Conservation (phyloP, 2,329 filamentous ascomycete species). For the Diaporthe ilicicola region DNA sequence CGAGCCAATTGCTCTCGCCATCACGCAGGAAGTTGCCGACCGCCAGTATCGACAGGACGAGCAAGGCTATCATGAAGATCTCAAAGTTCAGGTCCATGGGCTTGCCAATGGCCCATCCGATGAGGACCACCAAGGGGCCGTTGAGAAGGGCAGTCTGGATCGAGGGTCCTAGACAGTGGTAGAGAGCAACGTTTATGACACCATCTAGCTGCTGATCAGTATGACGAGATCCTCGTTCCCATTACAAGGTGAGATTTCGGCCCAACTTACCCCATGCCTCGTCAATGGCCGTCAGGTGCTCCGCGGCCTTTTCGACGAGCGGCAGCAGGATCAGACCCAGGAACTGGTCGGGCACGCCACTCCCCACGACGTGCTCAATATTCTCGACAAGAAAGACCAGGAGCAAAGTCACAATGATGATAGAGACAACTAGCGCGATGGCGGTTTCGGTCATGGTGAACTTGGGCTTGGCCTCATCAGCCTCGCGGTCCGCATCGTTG, state of each 20-base stretch:
- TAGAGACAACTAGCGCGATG: constrained; percentile 59
- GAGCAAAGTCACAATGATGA: constrained; percentile 28
- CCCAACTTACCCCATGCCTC: constrained; percentile 81
- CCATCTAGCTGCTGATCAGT: neutral
- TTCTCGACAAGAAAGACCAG: constrained; percentile 69
- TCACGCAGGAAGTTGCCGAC: constrained; percentile 89
- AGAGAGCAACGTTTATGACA: constrained; percentile 80
- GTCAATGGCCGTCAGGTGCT: constrained; percentile 84
- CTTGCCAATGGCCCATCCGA: constrained; percentile 80
- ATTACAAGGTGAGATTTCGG: neutral
- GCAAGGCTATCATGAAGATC: constrained; percentile 82
- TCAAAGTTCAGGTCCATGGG: constrained; percentile 85
- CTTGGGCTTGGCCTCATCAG: constrained; percentile 57
- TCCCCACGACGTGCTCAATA: constrained; percentile 54
- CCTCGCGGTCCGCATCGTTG: constrained; percentile 56
- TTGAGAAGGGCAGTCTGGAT: constrained; percentile 92
- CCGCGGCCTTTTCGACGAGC: constrained; percentile 85
- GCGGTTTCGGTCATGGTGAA: constrained; percentile 68
- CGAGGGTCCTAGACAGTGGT: constrained; percentile 85
- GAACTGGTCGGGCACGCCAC: constrained; percentile 33
- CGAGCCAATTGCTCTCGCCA: constrained; percentile 89
- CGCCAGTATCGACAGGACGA: constrained; percentile 85
- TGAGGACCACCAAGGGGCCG: constrained; percentile 81
- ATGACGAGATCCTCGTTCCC: no score
- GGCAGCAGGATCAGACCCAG: constrained; percentile 80